Base-by-base conservation (phyloP, 2,329 filamentous ascomycete species). In the Xenosphaeropsis pyriputrescens region DNA sequence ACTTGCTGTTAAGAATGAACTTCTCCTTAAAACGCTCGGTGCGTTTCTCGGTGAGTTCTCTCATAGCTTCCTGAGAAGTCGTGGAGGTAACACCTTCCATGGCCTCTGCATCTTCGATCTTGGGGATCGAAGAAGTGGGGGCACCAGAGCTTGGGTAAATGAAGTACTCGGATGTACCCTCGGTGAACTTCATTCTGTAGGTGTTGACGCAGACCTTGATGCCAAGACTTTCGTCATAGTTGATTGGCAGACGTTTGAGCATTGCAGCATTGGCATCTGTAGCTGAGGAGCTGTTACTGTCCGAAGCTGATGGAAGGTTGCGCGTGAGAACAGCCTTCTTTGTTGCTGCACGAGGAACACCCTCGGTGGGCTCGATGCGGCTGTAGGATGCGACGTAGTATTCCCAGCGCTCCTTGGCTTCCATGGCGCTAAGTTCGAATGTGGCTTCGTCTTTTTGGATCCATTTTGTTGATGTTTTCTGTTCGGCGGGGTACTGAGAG, bases 371-470 rank as follows among this genome's bases (percentile, higher is more conserved):
- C 52, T 94, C 85, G 17, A 88, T 72, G 45, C 85, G 84, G 47
- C 85, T 83, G 58, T 83, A 96, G 0, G 88, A 86, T 14, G 89
- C 88, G 40, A 94, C 85, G 56, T 98, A 98, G 62, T 93, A 93
- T 50, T 89, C 84, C 91, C 91, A 98, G 30, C 76, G 70, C 44
- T 85, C 78, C 40, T 79, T 79, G 36, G 78, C 73, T 52, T 91
- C 81, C 65, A 94, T 79, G 47, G 94, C 85, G 47, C 93, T 85
- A 52, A 80, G 79, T 49, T 91, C 86, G 56, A 94, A 85, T 0
- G 93, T 81, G 31, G 75, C 76, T 47, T 81, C 76, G 36, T 79
- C 74, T 37, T 72, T 68, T 47, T 75, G 72, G 36, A 81, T 60
- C 68, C 74, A 77, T 33, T 85, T 84, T 9, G 93, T 68, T 1